Evolutionary conservation across 2,329 filamentous ascomycete species (phyloP).

Genomic region (Cordyceps sp.): DNA sequence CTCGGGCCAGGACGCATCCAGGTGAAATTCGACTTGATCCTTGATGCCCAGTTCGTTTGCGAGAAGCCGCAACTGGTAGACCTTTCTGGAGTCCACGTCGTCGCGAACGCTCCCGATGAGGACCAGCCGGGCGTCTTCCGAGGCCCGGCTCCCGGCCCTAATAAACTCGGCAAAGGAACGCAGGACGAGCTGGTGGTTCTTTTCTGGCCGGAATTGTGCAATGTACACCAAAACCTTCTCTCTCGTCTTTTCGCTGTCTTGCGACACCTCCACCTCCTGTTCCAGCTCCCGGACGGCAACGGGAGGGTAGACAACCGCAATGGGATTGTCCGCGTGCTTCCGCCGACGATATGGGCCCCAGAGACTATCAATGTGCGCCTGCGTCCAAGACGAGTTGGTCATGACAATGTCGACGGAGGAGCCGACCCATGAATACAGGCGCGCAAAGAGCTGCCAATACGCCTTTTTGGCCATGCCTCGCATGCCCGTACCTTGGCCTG

Average conservation of each 20-base stretch:
- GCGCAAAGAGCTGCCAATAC: slow-evolving; percentile 81
- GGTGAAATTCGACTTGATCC: slow-evolving; percentile 70
- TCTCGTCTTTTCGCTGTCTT: slow-evolving; percentile 50
- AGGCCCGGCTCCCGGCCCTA: slow-evolving; percentile 32
- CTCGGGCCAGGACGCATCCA: slow-evolving; percentile 78
- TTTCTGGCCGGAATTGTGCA: slow-evolving; percentile 92
- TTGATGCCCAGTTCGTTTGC: slow-evolving; percentile 77
- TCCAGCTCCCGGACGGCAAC: slow-evolving; percentile 79
- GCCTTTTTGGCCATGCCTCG: slow-evolving; percentile 55
- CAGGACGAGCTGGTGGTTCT: slow-evolving; percentile 81
- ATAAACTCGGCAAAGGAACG: slow-evolving; percentile 69
- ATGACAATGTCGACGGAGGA: slow-evolving; percentile 81
- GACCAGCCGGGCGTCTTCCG: slow-evolving; percentile 48
- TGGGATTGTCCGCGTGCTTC: slow-evolving; percentile 31
- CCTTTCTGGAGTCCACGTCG: slow-evolving; percentile 59
- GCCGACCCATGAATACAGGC: slow-evolving; percentile 68
- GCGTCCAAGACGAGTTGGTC: slow-evolving; percentile 95
- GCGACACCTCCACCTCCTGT: slow-evolving; percentile 53
- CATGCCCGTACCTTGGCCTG: slow-evolving; percentile 59
- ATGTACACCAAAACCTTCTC: slow-evolving; percentile 74
- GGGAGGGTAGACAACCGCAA: slow-evolving; percentile 75
- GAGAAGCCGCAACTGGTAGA: slow-evolving; percentile 76
- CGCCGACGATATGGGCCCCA: slow-evolving; percentile 48
- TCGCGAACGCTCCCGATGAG: slow-evolving; percentile 89
- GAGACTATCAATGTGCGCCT: slow-evolving; percentile 60